These are phyloP conservation scores for Crithidia sp. DNA, from an alignment of 208 protist genomes.

Conservation along the genomic window DNA sequence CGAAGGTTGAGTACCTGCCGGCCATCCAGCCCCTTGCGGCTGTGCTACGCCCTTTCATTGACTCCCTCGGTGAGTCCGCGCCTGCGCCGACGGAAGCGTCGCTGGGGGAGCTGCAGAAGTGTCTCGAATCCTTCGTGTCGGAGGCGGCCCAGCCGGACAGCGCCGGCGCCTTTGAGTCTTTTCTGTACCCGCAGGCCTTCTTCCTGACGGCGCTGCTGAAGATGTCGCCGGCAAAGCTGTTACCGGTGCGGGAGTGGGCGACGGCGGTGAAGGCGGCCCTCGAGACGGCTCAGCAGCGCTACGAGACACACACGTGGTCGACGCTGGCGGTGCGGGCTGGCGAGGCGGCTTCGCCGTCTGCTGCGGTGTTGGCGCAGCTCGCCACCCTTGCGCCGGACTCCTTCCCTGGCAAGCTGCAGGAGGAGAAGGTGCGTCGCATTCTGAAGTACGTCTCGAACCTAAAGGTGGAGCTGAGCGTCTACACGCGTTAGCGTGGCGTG, in stretches of 20 bases:
- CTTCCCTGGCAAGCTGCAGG: constrained; percentile 29
- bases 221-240: constrained; percentile 35
- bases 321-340: constrained; percentile 13
- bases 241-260: constrained; percentile 66
- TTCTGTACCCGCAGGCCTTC: constrained; percentile 72
- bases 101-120: constrained; percentile 24
- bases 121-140: constrained; percentile 34
- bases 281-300: constrained; percentile 35
- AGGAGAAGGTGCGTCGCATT: constrained; percentile 32
- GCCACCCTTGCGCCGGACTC: constrained; percentile 21
- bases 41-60: constrained; percentile 43
- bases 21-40: constrained; percentile 40
- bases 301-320: constrained; percentile 37
- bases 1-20: constrained; percentile 45
- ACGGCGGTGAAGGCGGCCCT: constrained; percentile 40
- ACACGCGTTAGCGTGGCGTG: constrained; percentile 7
- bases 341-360: not conserved
- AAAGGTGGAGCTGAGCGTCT: constrained; percentile 22
- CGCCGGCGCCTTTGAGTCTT: constrained; percentile 44
- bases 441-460: constrained; percentile 25
- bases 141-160: constrained; percentile 20
- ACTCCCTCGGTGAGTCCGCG: constrained; percentile 29
- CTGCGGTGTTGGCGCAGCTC: constrained; percentile 15
- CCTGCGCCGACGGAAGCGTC: constrained; percentile 17
- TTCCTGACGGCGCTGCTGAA: constrained; percentile 68